Evolutionary conservation across 495 filamentous ascomycete genomes (phyloP).

Genomic region (Sabuloglossum arenarium): DNA sequence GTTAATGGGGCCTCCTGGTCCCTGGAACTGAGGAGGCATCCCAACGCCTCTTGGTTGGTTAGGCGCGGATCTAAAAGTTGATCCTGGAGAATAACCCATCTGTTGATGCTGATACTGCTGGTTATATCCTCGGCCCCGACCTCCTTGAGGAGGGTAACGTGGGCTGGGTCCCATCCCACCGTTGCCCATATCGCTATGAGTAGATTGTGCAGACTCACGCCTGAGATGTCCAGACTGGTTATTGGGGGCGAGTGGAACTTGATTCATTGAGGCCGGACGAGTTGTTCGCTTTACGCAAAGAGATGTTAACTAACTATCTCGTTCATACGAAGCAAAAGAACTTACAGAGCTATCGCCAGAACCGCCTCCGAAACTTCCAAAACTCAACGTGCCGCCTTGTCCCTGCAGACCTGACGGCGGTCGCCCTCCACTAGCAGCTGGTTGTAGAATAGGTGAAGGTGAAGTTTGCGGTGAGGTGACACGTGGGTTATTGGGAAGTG

Average conservation of each 20-base stretch:
- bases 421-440: constrained; percentile 64
- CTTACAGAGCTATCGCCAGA: constrained; percentile 37
- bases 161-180: constrained; percentile 26
- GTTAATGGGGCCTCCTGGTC: constrained; percentile 31
- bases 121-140: constrained; percentile 11
- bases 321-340: constrained; percentile 8
- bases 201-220: constrained; percentile 62
- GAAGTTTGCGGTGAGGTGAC: constrained; percentile 54
- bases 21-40: constrained; percentile 45
- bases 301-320: background rate
- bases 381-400: constrained; percentile 43
- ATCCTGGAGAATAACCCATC: constrained; percentile 44
- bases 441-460: constrained; percentile 76
- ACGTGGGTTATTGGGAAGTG: constrained; percentile 41
- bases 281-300: constrained; percentile 24
- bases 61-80: constrained; percentile 34
- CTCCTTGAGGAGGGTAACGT: constrained; percentile 22
- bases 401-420: constrained; percentile 50
- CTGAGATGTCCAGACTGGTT: constrained; percentile 51
- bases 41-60: constrained; percentile 16
- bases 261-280: constrained; percentile 35
- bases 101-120: constrained; percentile 30
- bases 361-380: constrained; percentile 65
- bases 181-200: constrained; percentile 55
- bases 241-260: constrained; percentile 37